These are phyloP conservation scores for Penicillium manginii DNA, from an alignment of 495 filamentous ascomycete species.

Conservation along the genomic window DNA sequence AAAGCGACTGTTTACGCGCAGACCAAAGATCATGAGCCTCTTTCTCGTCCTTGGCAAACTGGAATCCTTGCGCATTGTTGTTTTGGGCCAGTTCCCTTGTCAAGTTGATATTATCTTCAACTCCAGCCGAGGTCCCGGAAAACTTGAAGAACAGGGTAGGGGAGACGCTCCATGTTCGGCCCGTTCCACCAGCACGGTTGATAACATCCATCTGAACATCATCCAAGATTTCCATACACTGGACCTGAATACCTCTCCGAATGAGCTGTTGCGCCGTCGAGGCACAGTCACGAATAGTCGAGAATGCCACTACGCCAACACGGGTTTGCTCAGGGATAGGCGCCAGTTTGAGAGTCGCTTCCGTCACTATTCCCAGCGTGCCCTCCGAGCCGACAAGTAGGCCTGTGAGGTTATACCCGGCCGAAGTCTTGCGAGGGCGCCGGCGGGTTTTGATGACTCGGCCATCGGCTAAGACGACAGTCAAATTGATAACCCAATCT, in stretches of 20 bases:
- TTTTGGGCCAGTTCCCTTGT: constrained; percentile 58
- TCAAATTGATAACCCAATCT: constrained; percentile 68
- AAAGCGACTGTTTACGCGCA: constrained; percentile 85
- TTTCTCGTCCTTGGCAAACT: constrained; percentile 59
- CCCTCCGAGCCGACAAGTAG: constrained; percentile 69
- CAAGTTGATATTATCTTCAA: constrained; percentile 63
- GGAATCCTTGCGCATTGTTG: constrained; percentile 53
- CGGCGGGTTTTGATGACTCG: constrained; percentile 68
- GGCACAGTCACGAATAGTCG: constrained; percentile 57
- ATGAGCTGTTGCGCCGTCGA: constrained; percentile 63
- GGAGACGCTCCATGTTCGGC: constrained; percentile 59
- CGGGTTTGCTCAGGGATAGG: constrained; percentile 61
- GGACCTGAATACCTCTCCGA: constrained; percentile 64
- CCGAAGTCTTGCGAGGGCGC: constrained; percentile 66
- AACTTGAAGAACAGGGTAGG: constrained; percentile 72
- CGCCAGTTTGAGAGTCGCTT: constrained; percentile 65
- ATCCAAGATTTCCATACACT: constrained; percentile 66
- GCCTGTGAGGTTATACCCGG: constrained; percentile 68
- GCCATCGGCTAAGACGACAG: constrained; percentile 69
- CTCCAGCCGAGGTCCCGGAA: constrained; percentile 55
- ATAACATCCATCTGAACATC: constrained; percentile 69
- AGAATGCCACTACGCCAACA: constrained; percentile 66
- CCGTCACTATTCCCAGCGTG: constrained; percentile 66
- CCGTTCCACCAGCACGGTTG: constrained; percentile 59
- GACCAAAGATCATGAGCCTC: constrained; percentile 67